Evolutionary conservation across 1,284 basidiomycete species (phyloP), one percentile per base, ranked within the genome.

Genomic region (Ceratobasidium sp.): DNA sequence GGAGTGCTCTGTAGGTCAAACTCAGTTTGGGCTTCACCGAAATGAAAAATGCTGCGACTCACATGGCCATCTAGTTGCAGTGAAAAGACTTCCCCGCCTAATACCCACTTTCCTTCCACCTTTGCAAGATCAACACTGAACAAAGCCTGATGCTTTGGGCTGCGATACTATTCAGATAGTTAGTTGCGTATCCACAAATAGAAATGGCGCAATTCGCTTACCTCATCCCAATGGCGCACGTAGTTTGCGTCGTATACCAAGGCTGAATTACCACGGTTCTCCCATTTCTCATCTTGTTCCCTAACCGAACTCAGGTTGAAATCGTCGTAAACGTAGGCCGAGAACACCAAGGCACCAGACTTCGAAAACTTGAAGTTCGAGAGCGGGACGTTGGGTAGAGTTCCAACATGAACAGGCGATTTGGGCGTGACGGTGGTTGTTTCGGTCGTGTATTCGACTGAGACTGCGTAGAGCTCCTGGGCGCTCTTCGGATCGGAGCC

Each of bases 141-240:
- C 76, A 96, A 85, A 56, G 91, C 90, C 33, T 90, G 86, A 76
- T 89, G 89, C 83, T 95, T 96, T 10, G 91, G 91, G 60, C 71
- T 61, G 39, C 39, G 28, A 61, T 79, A 81, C 61, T 69, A 28
- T 63, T 42, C 58, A 39, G 79, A 64, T 55, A 20, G 44, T 68
- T 26, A 68, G 63, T 63, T 39, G n/a, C 39, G 20, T 39, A 10
- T 12, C 33, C 44, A 23, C 40, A 42, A 33, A 15, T n/a, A 58
- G n/a, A 63, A 73, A 73, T 63, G 44, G 44, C 58, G 60, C 42
- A 39, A 73, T 1, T 90, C 90, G 55, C 89, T 87, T 95, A 95
- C 97, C 4, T 90, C 92, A 85, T 97, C 96, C 96, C 96, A 98
- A 81, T 97, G 95, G 33, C 96, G 88, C 56, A 91, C 92, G 83